Evolutionary conservation across 2,329 filamentous ascomycete genomes (phyloP).

Genomic region (Botryotinia convoluta): DNA sequence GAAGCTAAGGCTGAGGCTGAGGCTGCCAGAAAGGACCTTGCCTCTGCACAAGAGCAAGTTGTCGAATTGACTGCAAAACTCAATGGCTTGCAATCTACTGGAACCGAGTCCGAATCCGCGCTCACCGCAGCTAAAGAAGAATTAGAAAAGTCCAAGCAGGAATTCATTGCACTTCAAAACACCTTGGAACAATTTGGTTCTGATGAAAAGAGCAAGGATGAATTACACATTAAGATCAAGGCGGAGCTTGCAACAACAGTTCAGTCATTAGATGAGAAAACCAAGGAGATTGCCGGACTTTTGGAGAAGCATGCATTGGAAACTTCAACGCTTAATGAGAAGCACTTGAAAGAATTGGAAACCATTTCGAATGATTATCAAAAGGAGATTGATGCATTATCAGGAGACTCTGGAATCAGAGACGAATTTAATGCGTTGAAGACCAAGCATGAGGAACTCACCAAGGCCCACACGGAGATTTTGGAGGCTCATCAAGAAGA

Average conservation of each 20-base stretch:
- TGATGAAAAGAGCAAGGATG: slow-evolving; percentile 40
- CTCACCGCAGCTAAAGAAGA: slow-evolving; percentile 42
- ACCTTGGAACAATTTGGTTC: slow-evolving; percentile 49
- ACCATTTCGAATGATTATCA: slow-evolving; percentile 60
- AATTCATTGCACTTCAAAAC: slow-evolving; percentile 48
- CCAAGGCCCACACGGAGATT: slow-evolving; percentile 37
- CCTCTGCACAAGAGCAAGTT: slow-evolving; percentile 41
- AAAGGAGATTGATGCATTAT: slow-evolving; percentile 62
- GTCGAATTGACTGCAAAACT: slow-evolving; percentile 27
- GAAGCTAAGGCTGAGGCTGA: slow-evolving; percentile 51
- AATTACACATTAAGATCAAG: slow-evolving; percentile 33
- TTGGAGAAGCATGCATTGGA: slow-evolving; percentile 56
- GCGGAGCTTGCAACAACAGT: slow-evolving; percentile 33
- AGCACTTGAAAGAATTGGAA: slow-evolving; percentile 57
- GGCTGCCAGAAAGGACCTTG: slow-evolving; percentile 42
- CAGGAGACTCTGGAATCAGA: slow-evolving; percentile 62
- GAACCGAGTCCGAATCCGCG: slow-evolving; percentile 43
- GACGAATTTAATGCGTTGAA: slow-evolving; percentile 62
- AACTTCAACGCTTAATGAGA: slow-evolving; percentile 29
- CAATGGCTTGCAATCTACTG: slow-evolving; percentile 46
- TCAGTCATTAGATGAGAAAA: slow-evolving; percentile 37
- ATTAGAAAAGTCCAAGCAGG: slow-evolving; percentile 42
- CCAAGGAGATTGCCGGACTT: slow-evolving; percentile 44
- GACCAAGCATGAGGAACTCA: slow-evolving; percentile 51
- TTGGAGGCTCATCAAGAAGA: slow-evolving; percentile 28